Evolutionary conservation across 257 asterid species (phyloP), one percentile per base, ranked within the genome.

Genomic region (Ophiorrhiza pumila): DNA sequence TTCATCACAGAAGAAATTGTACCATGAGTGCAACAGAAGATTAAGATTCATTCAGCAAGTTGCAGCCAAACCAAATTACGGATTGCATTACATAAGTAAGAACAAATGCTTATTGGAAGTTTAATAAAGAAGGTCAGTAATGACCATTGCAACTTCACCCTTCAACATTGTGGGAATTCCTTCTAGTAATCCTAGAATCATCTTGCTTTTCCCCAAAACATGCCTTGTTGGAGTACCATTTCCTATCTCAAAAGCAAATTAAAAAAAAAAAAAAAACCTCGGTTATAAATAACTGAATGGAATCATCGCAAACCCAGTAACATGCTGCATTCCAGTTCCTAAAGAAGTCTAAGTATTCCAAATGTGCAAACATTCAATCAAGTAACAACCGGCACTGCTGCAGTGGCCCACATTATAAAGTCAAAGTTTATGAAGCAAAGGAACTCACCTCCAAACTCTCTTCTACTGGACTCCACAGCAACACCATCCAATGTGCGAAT

Each of bases 61-160:
- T 34, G 61, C 15, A 46, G 43, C 37, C 62, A 35, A 59, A n/a
- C 46, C 29, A 59, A 63, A 63, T n/a, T 34, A 62, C 4, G 17
- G 8, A 52, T 35, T 18, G 15, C 10, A 23, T 18, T 1, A 64
- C 42, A 73, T 10, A 62, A 31, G 70, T 31, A 42, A 74, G 65
- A 15, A 27, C 22, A 34, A 62, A 49, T 7, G 18, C 45, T 14
- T 2, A 12, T 46, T 60, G 14, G 27, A 25, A 47, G 37, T 69
- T 42, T 22, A 57, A 42, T 42, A 13, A 34, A 53, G 45, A 65
- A 72, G 50, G 71, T 74, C 50, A 37, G 45, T 20, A 68, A 78
- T 61, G 65, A 95, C 98, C 97, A 95, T 83, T 71, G 99, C 94
- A 81, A 95, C 86, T 90, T 92, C 99, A 64, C 93, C 97, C 76